These are phyloP conservation scores for Sporothrix dimorphospora DNA, from an alignment of 2,329 filamentous ascomycete species.

Conservation along the genomic window DNA sequence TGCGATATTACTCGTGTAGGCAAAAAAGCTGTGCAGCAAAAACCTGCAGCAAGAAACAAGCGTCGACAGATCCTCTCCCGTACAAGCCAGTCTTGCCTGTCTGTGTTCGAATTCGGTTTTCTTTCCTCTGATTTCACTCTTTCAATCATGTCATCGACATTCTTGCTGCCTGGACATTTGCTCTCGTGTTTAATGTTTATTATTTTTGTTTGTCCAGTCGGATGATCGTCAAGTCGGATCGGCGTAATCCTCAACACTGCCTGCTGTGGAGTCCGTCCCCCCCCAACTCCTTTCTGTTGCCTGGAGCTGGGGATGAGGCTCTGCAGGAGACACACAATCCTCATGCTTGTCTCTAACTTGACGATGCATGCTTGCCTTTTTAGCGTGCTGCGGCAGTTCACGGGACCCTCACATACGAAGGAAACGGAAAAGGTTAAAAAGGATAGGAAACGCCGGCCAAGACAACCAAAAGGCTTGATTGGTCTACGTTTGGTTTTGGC, in stretches of 20 bases:
- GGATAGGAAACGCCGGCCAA: background rate
- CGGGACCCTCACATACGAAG: background rate
- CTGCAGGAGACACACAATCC: background rate
- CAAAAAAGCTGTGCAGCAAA: background rate
- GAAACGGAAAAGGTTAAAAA: background rate
- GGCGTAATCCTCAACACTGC: background rate
- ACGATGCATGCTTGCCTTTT: background rate
- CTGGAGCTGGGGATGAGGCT: background rate
- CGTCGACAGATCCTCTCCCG: background rate
- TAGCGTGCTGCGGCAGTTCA: background rate
- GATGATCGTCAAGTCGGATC: background rate
- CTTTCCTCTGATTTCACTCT: background rate
- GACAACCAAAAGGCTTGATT: background rate
- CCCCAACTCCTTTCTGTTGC: slow-evolving; percentile 1
- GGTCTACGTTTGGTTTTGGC: background rate
- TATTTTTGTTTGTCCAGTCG: background rate
- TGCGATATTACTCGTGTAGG: background rate
- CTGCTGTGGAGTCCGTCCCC: background rate
- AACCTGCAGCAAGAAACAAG: background rate
- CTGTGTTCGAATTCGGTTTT: no score
- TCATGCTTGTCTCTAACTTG: background rate
- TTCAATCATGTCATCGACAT: no score
- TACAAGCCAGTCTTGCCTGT: no score
- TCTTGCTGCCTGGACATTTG: no score
- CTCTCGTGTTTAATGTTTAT: background rate